phyloP scores from a whole-genome alignment of 2,329 filamentous ascomycete species.

The Bimuria novae-zelandiae region DNA sequence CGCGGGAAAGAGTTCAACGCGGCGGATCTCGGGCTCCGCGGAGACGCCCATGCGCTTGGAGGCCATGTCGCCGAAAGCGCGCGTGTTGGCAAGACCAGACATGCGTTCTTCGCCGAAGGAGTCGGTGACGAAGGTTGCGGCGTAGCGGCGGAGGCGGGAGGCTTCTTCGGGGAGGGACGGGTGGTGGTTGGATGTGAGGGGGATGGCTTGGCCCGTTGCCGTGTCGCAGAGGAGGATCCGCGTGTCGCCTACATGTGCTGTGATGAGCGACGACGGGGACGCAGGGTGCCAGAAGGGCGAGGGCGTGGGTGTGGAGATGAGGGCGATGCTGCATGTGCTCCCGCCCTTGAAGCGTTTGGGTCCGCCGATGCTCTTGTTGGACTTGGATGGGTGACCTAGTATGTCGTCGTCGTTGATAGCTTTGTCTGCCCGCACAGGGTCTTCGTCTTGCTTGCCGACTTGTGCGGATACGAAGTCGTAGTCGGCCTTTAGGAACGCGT shows the following conservation, averaged over 20 bases:
- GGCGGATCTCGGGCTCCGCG: conserved; percentile 86
- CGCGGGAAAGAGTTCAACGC: conserved; percentile 77
- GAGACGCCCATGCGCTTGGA: conserved; percentile 92
- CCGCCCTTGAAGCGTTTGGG: conserved; percentile 84
- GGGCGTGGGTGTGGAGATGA: conserved; percentile 90
- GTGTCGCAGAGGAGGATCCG: conserved; percentile 89
- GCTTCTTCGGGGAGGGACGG: conserved; percentile 86
- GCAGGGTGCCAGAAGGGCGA: conserved; percentile 95
- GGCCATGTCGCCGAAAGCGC: conserved; percentile 89
- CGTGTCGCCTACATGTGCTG: conserved; percentile 92
- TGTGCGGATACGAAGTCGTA: conserved; percentile 93
- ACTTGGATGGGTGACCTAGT: conserved; percentile 65
- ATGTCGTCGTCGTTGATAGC: conserved; percentile 87
- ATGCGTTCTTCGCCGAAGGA: conserved; percentile 98
- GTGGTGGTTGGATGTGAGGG: conserved; percentile 89
- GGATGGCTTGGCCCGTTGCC: conserved; percentile 75
- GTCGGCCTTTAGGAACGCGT: conserved; percentile 92
- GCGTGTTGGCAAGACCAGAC: conserved; percentile 88
- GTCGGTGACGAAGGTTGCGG: conserved; percentile 86
- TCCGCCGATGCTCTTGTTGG: conserved; percentile 68
- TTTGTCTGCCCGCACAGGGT: conserved; percentile 70
- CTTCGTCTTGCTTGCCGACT: conserved; percentile 75
- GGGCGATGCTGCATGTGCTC: conserved; percentile 84
- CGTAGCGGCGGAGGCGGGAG: conserved; percentile 81
- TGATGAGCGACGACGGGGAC: conserved; percentile 79